These are phyloP conservation scores for Isatis lusitanica DNA, from an alignment of 441 rosid species.

Conservation along the genomic window DNA sequence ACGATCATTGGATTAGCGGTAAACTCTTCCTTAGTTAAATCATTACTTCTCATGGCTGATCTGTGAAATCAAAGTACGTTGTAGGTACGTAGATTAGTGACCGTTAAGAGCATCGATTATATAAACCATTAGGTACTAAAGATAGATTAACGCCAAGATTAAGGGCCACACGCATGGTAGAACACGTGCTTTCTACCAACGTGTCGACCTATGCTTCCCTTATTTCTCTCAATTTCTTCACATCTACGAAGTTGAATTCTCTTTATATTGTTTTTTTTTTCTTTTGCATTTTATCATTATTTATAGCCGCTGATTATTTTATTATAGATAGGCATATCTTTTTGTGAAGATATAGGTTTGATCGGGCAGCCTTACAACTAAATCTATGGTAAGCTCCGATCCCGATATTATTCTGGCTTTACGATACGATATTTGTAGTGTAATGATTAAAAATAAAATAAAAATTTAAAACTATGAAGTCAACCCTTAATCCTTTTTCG, in stretches of 20 bases:
- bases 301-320: background rate
- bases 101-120: constrained; percentile 23
- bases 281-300: background rate
- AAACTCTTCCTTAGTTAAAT: background rate
- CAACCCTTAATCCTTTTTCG: constrained; percentile 30
- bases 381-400: constrained; percentile 33
- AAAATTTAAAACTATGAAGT: background rate
- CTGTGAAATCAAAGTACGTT: background rate
- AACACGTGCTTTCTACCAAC: constrained; percentile 27
- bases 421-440: constrained; percentile 17
- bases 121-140: constrained; percentile 17
- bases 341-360: background rate
- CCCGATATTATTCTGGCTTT: constrained; percentile 18
- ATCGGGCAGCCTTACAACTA: constrained; percentile 22
- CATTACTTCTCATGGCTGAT: background rate
- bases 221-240: constrained; percentile 28
- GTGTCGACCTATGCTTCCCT: constrained; percentile 30
- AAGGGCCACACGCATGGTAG: constrained; percentile 37
- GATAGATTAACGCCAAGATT: constrained; percentile 35
- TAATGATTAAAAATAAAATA: background rate
- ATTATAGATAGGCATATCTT: background rate
- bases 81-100: constrained; percentile 10
- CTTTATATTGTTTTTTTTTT: background rate
- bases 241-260: constrained; percentile 25
- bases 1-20: background rate